Conservation (phyloP, 768 basidiomycete genomes). For the Lentinula sp. region DNA sequence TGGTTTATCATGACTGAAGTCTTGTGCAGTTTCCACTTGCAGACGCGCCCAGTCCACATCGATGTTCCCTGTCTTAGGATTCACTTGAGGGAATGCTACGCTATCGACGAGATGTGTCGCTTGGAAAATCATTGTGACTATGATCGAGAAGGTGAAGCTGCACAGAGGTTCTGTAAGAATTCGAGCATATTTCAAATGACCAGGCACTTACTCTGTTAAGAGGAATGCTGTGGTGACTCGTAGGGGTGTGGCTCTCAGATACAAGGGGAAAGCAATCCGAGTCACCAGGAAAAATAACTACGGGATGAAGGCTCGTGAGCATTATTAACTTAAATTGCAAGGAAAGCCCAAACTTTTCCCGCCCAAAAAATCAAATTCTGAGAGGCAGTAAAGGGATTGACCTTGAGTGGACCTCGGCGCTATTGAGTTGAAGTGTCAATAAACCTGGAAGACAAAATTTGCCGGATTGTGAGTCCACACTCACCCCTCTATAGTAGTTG, state of each 20-base stretch:
- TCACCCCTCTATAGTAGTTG: neutral
- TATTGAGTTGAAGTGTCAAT: neutral
- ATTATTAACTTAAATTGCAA: neutral
- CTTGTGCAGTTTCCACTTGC: slow-evolving; percentile 2
- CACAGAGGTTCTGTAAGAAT: neutral
- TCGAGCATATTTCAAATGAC: neutral
- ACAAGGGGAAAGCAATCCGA: neutral
- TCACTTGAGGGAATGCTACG: neutral
- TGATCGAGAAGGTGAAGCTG: neutral
- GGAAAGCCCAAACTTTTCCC: neutral
- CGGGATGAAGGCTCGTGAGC: neutral
- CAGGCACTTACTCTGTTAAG: neutral
- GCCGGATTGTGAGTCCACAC: neutral
- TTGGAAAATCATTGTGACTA: neutral
- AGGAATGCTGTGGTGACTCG: neutral
- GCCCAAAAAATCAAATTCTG: neutral
- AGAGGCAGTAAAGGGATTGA: neutral
- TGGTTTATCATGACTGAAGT: neutral
- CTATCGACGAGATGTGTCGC: neutral
- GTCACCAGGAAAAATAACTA: neutral
- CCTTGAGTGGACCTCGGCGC: slow-evolving; percentile 1
- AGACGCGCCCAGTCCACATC: neutral
- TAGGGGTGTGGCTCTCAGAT: neutral
- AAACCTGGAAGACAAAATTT: neutral
- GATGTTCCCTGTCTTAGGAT: neutral